These are phyloP conservation scores for Scheffersomyces parashehatae DNA, from an alignment of 1,139 yeast species.

Conservation along the genomic window DNA sequence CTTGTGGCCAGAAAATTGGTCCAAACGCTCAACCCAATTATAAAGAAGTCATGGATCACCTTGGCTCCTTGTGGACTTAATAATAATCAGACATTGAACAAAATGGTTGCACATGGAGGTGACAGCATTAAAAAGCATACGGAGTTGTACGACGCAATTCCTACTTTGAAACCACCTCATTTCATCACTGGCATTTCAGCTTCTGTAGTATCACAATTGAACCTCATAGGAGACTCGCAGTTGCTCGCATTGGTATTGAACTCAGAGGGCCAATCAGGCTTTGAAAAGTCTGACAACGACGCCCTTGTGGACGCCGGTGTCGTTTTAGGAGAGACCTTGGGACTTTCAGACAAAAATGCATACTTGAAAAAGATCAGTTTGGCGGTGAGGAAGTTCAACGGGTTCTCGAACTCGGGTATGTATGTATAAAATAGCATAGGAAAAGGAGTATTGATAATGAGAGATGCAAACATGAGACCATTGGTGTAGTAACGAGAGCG, in stretches of 20 bases:
- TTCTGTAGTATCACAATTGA: slow-evolving; percentile 35
- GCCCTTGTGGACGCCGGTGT: slow-evolving; percentile 36
- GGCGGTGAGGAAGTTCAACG: slow-evolving; percentile 36
- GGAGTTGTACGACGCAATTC: slow-evolving; percentile 18
- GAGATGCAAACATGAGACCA: too few species aligned
- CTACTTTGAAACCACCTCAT: slow-evolving; percentile 54
- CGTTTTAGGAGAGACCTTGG: slow-evolving; percentile 19
- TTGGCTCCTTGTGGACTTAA: slow-evolving; percentile 39
- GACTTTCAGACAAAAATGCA: slow-evolving; percentile 11
- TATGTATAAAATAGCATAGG: slow-evolving; percentile 23
- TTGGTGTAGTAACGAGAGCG: too few species aligned
- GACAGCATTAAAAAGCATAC: slow-evolving; percentile 12
- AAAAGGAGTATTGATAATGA: neutral
- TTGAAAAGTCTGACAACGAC: slow-evolving; percentile 43
- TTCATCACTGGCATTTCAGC: slow-evolving; percentile 55
- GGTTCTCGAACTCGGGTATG: slow-evolving; percentile 41
- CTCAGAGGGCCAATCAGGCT: slow-evolving; percentile 61
- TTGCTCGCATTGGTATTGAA: slow-evolving; percentile 37
- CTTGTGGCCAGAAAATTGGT: slow-evolving; percentile 26
- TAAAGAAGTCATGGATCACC: slow-evolving; percentile 26
- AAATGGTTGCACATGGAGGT: slow-evolving; percentile 19
- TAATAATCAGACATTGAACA: slow-evolving; percentile 29
- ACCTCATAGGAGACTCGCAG: slow-evolving; percentile 5
- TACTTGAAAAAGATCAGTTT: slow-evolving; percentile 28
- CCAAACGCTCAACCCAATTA: slow-evolving; percentile 9